A percentile compares a stretch with the other conserved stretches of the same genome.
Evolutionary conservation across 768 basidiomycete genomes (phyloP).

Genomic region (Pisolithus marmoratus): DNA sequence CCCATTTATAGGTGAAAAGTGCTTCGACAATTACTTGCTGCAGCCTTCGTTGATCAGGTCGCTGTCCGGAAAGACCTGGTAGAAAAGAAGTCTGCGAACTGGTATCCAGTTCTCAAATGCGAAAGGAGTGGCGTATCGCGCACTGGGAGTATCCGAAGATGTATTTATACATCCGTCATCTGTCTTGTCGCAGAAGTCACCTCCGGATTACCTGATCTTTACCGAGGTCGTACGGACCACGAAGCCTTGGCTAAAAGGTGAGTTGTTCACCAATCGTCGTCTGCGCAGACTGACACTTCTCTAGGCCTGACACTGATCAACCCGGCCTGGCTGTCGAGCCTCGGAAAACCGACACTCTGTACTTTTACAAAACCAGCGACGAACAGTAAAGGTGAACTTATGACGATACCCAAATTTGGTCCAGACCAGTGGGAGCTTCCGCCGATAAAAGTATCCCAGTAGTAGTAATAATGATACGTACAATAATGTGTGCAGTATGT

Average conservation of each 20-base stretch:
- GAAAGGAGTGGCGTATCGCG: constrained; percentile 77
- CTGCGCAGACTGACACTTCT: constrained; percentile 1
- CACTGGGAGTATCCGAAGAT: constrained; percentile 75
- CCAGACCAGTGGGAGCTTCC: constrained; percentile 86
- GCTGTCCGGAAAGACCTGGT: constrained; percentile 85
- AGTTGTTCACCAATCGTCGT: constrained; percentile 7
- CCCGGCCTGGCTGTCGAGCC: constrained; percentile 76
- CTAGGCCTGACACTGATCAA: constrained; percentile 81
- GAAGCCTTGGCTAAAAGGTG: constrained; percentile 77
- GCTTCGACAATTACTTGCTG: constrained; percentile 78
- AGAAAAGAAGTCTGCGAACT: constrained; percentile 46
- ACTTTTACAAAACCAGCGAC: constrained; percentile 84
- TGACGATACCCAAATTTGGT: constrained; percentile 82
- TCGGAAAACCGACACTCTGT: constrained; percentile 78
- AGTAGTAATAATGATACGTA: constrained; percentile 15
- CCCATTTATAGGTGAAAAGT: constrained; percentile 72
- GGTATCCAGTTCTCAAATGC: constrained; percentile 71
- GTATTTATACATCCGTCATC: constrained; percentile 92
- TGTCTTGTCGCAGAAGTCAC: constrained; percentile 56
- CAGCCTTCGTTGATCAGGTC: constrained; percentile 93
- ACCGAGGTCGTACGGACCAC: constrained; percentile 76
- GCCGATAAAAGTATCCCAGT: constrained; percentile 32
- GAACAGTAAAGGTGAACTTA: constrained; percentile 57
- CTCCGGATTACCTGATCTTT: constrained; percentile 85
- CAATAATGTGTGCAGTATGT: neutral